Percentiles rank a stretch among this genome's conserved stretches.
These are phyloP conservation scores for Crassisporium funariophilum DNA, from an alignment of 768 basidiomycete species.

Conservation along the genomic window DNA sequence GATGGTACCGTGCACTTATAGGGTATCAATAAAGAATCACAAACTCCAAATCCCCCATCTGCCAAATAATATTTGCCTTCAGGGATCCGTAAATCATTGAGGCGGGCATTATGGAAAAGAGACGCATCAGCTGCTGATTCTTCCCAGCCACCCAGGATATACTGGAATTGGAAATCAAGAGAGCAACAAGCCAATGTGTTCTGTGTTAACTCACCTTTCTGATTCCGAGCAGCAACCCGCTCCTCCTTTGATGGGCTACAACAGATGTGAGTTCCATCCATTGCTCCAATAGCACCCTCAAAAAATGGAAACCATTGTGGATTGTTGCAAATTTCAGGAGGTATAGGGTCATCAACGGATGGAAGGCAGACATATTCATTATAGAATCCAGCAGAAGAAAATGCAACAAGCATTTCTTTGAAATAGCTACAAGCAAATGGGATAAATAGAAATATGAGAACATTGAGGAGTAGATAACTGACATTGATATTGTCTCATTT, in stretches of 20 bases:
- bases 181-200: conserved; percentile 37
- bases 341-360: conserved; percentile 14
- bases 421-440: conserved; percentile 12
- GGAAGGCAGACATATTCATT: conserved; percentile 18
- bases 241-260: conserved; percentile 16
- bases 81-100: conserved; percentile 28
- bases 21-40: conserved; percentile 35
- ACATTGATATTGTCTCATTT: conserved; percentile 31
- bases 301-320: conserved; percentile 35
- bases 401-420: conserved; percentile 15
- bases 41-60: conserved; percentile 35
- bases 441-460: no score
- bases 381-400: conserved; percentile 12
- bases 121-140: conserved; percentile 35
- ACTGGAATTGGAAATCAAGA: conserved; percentile 35
- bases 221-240: conserved; percentile 12
- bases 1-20: conserved; percentile 33
- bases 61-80: conserved; percentile 33
- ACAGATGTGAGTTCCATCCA: conserved; percentile 31
- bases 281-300: conserved; percentile 29
- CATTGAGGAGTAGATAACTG: conserved; percentile 2
- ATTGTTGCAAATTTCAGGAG: conserved; percentile 20
- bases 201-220: conserved; percentile 33
- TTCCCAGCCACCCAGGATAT: conserved; percentile 40
- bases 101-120: conserved; percentile 29